Conservation (phyloP, 73 alveolate species). For the Paramecium octaurelia region DNA sequence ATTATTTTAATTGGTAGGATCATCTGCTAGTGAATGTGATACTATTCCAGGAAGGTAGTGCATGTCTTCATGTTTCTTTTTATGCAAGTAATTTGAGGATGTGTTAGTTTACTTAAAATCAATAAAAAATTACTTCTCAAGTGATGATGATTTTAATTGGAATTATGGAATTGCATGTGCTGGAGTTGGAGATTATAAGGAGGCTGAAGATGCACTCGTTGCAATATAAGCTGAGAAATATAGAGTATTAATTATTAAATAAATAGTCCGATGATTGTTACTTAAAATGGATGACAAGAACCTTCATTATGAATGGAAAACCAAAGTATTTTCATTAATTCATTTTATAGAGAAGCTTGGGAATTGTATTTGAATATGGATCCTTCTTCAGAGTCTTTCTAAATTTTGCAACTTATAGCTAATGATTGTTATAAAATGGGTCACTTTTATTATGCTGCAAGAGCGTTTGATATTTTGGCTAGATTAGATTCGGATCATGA, state of each 20-base stretch:
- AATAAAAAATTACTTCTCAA: conserved; percentile 86
- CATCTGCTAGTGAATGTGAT: conserved; percentile 98
- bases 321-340: conserved; percentile 65
- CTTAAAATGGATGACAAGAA: conserved; percentile 92
- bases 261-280: conserved; percentile 70
- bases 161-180: conserved; percentile 94
- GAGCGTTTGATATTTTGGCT: conserved; percentile 97
- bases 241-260: background rate
- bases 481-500: conserved; percentile 98
- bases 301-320: conserved; percentile 94
- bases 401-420: conserved; percentile 91
- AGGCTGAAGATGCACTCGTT: conserved; percentile 87
- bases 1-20: conserved; percentile 97
- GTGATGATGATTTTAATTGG: conserved; percentile 99
- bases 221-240: conserved; percentile 82
- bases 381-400: conserved; percentile 90
- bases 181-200: conserved; percentile 89
- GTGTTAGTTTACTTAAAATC: conserved; percentile 87
- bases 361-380: conserved; percentile 95
- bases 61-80: conserved; percentile 98
- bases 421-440: conserved; percentile 99
- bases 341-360: conserved; percentile 75
- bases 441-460: conserved; percentile 94
- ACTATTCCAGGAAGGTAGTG: conserved; percentile 99
- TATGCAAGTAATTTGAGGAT: conserved; percentile 80